Evolutionary conservation across 352 stramenopile genomes (phyloP).

Genomic region (Globisporangium cylindrosporum): DNA sequence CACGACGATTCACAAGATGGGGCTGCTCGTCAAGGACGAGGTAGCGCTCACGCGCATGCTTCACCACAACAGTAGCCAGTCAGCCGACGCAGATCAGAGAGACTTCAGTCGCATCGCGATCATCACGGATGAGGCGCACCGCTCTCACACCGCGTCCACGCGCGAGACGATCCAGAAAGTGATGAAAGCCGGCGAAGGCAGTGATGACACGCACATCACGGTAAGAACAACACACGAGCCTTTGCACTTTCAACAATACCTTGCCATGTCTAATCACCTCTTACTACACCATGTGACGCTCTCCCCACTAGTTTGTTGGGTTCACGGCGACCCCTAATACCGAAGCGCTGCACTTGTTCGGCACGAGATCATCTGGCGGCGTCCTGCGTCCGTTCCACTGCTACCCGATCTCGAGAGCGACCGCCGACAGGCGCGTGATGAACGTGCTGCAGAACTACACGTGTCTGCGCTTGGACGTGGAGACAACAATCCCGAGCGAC

Average conservation of each 20-base stretch:
- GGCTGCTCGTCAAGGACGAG: conserved; percentile 60
- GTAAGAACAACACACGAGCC: conserved; percentile 15
- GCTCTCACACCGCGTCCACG: conserved; percentile 67
- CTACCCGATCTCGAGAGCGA: conserved; percentile 65
- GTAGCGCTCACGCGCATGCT: conserved; percentile 67
- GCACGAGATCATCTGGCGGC: conserved; percentile 19
- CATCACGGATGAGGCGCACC: conserved; percentile 83
- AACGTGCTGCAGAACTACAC: conserved; percentile 67
- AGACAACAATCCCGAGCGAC: conserved; percentile 46
- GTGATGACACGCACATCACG: conserved; percentile 33
- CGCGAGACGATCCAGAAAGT: conserved; percentile 66
- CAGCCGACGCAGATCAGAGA: too few species aligned
- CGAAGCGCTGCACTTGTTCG: conserved; percentile 71
- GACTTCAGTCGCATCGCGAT: conserved; percentile 67
- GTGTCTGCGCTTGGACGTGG: conserved; percentile 48
- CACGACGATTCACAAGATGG: conserved; percentile 82
- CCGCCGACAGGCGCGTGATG: conserved; percentile 53
- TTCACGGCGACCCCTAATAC: conserved; percentile 77
- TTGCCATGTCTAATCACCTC: too few species aligned
- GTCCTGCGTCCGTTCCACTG: conserved; percentile 57
- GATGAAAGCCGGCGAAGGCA: conserved; percentile 44
- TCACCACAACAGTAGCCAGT: conserved; percentile 30
- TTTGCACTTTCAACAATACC: not conserved
- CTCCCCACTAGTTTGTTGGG: conserved; percentile 57
- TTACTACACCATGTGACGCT: not conserved